These are phyloP conservation scores for Lepiota subincarnata DNA, from an alignment of 768 basidiomycete species.

Conservation along the genomic window DNA sequence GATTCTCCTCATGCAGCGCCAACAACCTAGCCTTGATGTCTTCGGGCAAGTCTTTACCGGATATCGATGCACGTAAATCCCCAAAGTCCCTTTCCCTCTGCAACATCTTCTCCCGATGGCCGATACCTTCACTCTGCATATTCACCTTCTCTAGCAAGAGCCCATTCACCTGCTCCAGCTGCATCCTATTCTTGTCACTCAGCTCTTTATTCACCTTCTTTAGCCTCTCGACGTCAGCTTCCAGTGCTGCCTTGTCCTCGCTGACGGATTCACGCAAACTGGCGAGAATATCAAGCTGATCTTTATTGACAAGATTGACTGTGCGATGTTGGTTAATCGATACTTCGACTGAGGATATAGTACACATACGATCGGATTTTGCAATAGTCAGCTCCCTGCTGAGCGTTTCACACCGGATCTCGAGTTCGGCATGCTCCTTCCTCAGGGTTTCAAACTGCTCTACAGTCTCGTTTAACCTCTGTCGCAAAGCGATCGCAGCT, in stretches of 20 bases:
- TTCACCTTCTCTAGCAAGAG: slow-evolving; percentile 90
- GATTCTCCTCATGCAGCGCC: slow-evolving; percentile 73
- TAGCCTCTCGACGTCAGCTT: slow-evolving; percentile 60
- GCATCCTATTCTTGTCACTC: slow-evolving; percentile 82
- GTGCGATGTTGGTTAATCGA: slow-evolving; percentile 11
- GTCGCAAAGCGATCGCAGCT: slow-evolving; percentile 83
- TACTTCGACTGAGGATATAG: neutral
- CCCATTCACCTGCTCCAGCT: slow-evolving; percentile 81
- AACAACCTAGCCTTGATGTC: slow-evolving; percentile 76
- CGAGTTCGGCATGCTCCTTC: slow-evolving; percentile 64
- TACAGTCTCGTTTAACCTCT: slow-evolving; percentile 82
- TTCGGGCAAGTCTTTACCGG: slow-evolving; percentile 77
- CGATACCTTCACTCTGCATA: slow-evolving; percentile 87
- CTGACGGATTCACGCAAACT: slow-evolving; percentile 84
- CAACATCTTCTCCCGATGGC: slow-evolving; percentile 81
- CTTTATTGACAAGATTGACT: slow-evolving; percentile 92
- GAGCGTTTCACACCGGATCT: slow-evolving; percentile 61
- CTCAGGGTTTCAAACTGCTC: slow-evolving; percentile 73
- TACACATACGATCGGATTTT: slow-evolving; percentile 73
- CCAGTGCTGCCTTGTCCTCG: slow-evolving; percentile 77
- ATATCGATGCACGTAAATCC: slow-evolving; percentile 49
- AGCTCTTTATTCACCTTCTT: slow-evolving; percentile 68
- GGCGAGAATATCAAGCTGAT: slow-evolving; percentile 86
- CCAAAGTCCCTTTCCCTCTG: slow-evolving; percentile 84
- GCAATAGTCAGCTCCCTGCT: slow-evolving; percentile 73